Base-by-base conservation (phyloP, 2,329 filamentous ascomycete species). In the Fusarium tuaranense region DNA sequence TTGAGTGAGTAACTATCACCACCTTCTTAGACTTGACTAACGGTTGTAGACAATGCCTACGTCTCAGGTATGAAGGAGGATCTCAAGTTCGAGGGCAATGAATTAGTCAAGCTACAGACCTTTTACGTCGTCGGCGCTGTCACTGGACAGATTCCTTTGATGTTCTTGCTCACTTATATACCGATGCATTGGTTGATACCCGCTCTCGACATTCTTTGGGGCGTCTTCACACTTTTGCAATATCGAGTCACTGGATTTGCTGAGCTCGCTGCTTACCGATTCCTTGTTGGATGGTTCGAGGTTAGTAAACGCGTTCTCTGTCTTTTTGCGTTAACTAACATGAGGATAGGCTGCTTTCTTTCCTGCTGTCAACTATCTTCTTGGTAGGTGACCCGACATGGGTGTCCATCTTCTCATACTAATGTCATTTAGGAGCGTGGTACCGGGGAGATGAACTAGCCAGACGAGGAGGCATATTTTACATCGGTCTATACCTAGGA, bases 1-100 rank as follows among this genome's bases (percentile, higher is more conserved):
- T 20, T 77, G 13, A 77, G 73, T 75, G 2, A 38, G 34, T 38
- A 25, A 2, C 13, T 3, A 39, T 41, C 16, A 12, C 4, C 1
- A 8, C 8, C 2, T 13, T 4, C 5, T 10, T 58, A 14, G 7
- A n/a, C 32, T 4, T 27, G 5, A 27, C 16, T 38, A 7, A 58
- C n/a, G 1, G 1, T 25, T 5, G 3, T 18, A 58, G 55, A 58
- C n/a, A 58, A 58, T 36, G 53, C 53, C 30, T 58, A 58, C 16
- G 55, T 58, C 0, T 58, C 55, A 3, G 55, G 55, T 1, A 25
- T 58, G 22, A 58, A 58, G 2, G 55, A 58, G 7, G 55, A 58
- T 1, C 34, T 58, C 5, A 38, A 38, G 32, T 58, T 58, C 2
- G 55, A 36, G 20, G 55, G 55, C 2, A 58, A 58, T 16, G 32